Percentiles rank a stretch among this genome's conserved stretches.
These are phyloP conservation scores for Ogataea pilisensis DNA, from an alignment of 805 yeast species.

Conservation along the genomic window DNA sequence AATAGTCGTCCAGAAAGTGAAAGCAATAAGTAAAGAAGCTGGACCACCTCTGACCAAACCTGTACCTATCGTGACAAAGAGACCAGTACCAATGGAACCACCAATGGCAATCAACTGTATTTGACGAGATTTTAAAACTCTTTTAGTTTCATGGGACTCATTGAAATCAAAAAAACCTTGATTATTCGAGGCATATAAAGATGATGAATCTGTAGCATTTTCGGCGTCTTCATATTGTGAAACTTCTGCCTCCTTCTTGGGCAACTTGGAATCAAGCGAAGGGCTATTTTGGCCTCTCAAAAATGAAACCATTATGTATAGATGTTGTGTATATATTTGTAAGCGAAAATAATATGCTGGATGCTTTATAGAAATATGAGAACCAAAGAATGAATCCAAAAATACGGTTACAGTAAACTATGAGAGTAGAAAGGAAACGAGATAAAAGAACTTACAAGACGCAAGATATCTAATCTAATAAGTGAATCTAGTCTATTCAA, in stretches of 20 bases:
- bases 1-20: constrained; percentile 31
- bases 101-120: constrained; percentile 38
- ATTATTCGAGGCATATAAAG: constrained; percentile 7
- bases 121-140: constrained; percentile 29
- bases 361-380: too few species aligned
- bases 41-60: constrained; percentile 36
- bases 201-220: too few species aligned
- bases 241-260: background rate
- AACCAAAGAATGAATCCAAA: too few species aligned
- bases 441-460: too few species aligned
- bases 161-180: constrained; percentile 10
- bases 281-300: background rate
- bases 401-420: too few species aligned
- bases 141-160: constrained; percentile 4
- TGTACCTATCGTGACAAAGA: constrained; percentile 35
- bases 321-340: too few species aligned
- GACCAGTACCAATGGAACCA: constrained; percentile 38
- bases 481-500: too few species aligned
- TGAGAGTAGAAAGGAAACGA: too few species aligned
- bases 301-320: constrained; percentile 1
- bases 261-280: background rate
- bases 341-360: too few species aligned
- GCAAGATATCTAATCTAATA: too few species aligned
- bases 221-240: constrained; percentile 1
- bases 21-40: constrained; percentile 31